A percentile compares a stretch with the other conserved stretches of the same genome.
phyloP scores from a whole-genome alignment of 2,329 filamentous ascomycete species.

The Aspergillus brunneoviolaceus region DNA sequence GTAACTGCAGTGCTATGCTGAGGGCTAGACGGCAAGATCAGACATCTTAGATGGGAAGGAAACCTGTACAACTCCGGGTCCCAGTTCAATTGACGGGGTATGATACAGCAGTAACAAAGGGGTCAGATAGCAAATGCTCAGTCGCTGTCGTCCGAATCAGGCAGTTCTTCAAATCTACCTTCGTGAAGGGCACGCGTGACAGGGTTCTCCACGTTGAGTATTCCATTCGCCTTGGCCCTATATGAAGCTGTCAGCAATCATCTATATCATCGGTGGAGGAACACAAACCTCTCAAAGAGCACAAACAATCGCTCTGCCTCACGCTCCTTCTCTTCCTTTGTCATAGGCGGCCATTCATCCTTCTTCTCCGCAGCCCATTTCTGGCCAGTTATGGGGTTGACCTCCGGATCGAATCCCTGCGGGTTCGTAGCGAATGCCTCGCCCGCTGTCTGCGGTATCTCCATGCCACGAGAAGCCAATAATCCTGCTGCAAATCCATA shows the following conservation, averaged over 20 bases:
- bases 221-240: constrained; percentile 69
- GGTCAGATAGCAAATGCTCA: constrained; percentile 9
- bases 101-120: neutral
- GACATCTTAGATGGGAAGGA: neutral
- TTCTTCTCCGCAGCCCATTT: constrained; percentile 66
- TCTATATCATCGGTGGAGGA: constrained; percentile 11
- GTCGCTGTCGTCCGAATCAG: constrained; percentile 51
- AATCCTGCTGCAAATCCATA: constrained; percentile 94
- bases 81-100: neutral
- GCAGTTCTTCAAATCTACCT: constrained; percentile 69
- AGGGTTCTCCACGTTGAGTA: constrained; percentile 77
- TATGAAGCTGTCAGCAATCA: constrained; percentile 17
- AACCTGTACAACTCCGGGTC: neutral
- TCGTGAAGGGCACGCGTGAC: constrained; percentile 68
- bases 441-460: constrained; percentile 66
- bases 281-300: constrained; percentile 73
- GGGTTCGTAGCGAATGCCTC: constrained; percentile 50
- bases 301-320: constrained; percentile 90
- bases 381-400: constrained; percentile 89
- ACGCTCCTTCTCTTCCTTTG: constrained; percentile 82
- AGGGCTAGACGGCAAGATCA: neutral
- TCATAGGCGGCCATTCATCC: constrained; percentile 70
- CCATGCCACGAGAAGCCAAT: constrained; percentile 78
- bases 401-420: constrained; percentile 26
- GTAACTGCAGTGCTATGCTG: neutral